These are phyloP conservation scores for Brassica juncea DNA, from an alignment of 345 rosid species.

Conservation along the genomic window DNA sequence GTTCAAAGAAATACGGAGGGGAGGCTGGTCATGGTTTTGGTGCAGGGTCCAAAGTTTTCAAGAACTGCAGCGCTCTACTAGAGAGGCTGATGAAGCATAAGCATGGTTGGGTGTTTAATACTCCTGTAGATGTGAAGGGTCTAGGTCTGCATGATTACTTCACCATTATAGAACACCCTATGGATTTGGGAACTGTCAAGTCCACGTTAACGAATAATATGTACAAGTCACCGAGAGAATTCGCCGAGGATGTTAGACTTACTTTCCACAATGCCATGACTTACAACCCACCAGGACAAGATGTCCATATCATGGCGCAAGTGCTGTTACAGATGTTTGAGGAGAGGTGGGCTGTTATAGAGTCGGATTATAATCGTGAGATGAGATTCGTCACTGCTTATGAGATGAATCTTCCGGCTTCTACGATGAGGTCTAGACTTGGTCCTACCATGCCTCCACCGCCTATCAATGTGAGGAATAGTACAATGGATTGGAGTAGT, in stretches of 20 bases:
- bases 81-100: constrained; percentile 93
- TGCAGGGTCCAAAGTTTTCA: constrained; percentile 57
- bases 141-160: constrained; percentile 89
- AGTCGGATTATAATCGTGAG: constrained; percentile 76
- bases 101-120: constrained; percentile 95
- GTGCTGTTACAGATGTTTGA: constrained; percentile 71
- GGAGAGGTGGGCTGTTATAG: constrained; percentile 81
- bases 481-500: constrained; percentile 62
- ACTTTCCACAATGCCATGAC: constrained; percentile 94
- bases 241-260: constrained; percentile 98
- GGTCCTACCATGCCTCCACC: constrained; percentile 59
- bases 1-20: constrained; percentile 76
- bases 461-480: constrained; percentile 74
- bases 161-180: constrained; percentile 78
- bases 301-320: constrained; percentile 92
- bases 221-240: constrained; percentile 89
- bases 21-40: constrained; percentile 62
- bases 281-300: constrained; percentile 96
- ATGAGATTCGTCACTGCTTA: constrained; percentile 57
- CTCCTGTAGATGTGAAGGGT: constrained; percentile 80
- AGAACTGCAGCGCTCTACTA: constrained; percentile 74
- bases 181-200: constrained; percentile 96
- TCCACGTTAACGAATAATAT: constrained; percentile 63
- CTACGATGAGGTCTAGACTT: constrained; percentile 59
- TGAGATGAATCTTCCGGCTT: constrained; percentile 57